phyloP scores from a whole-genome alignment of 2,329 filamentous ascomycete genomes.

The Xylaria sp. region DNA sequence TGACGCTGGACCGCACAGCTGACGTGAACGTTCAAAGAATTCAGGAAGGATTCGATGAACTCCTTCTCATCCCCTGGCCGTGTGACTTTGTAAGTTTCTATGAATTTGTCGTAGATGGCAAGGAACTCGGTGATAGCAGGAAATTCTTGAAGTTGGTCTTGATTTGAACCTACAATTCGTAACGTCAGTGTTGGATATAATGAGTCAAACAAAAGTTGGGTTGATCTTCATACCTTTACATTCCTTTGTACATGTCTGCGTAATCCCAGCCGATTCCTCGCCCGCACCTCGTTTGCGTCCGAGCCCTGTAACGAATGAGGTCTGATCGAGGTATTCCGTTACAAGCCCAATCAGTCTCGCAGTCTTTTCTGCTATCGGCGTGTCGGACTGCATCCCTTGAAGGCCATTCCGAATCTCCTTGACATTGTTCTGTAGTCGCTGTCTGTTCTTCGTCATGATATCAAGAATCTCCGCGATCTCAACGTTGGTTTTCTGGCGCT shows the following conservation, averaged over 20 bases:
- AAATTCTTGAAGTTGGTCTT: neutral
- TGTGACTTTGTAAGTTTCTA: conserved; percentile 18
- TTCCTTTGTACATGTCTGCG: neutral
- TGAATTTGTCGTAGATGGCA: conserved; percentile 20
- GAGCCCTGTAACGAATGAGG: neutral
- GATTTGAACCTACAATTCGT: neutral
- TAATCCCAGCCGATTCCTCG: neutral
- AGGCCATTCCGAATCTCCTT: neutral
- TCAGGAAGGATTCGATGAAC: conserved; percentile 22
- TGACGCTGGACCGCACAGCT: conserved; percentile 22
- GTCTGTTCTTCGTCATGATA: neutral
- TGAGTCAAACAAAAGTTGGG: no score
- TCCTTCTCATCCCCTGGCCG: conserved; percentile 15
- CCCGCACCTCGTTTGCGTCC: neutral
- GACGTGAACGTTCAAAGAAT: conserved; percentile 16
- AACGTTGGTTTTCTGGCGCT: neutral
- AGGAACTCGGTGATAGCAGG: conserved; percentile 12
- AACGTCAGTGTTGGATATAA: neutral
- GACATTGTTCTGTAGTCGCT: neutral
- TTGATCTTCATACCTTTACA: neutral
- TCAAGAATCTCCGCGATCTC: neutral
- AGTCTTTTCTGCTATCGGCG: neutral
- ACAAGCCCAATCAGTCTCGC: conserved; percentile 3
- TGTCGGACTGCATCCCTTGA: neutral
- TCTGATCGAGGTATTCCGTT: neutral